A percentile compares a stretch with the other conserved stretches of the same genome.
Evolutionary conservation across 163 green algal genomes (phyloP).

Genomic region (Prototheca cutis): DNA sequence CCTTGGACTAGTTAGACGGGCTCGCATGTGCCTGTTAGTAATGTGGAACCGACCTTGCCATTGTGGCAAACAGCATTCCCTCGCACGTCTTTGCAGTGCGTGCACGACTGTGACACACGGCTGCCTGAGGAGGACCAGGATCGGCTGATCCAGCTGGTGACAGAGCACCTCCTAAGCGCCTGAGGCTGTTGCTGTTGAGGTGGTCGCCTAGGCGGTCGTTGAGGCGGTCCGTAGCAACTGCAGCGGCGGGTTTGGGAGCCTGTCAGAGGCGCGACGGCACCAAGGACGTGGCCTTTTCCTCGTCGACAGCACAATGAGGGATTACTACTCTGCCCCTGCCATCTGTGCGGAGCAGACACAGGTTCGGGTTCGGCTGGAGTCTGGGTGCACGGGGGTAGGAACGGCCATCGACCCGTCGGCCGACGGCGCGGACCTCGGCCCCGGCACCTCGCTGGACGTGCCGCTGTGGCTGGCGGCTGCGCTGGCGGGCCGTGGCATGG

Average conservation of each 20-base stretch:
- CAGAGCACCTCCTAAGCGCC: slow-evolving; percentile 21
- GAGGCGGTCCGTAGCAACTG: too few relatives aligned
- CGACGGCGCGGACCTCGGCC: slow-evolving; percentile 20
- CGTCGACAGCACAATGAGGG: too few relatives aligned
- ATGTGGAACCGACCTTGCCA: too few relatives aligned
- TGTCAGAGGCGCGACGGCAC: too few relatives aligned
- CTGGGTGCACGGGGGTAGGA: slow-evolving; percentile 31
- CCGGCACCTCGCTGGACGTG: slow-evolving; percentile 22
- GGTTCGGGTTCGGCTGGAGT: slow-evolving; percentile 20
- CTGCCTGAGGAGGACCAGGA: slow-evolving; percentile 25
- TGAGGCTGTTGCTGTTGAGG: too few relatives aligned
- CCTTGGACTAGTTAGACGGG: too few relatives aligned
- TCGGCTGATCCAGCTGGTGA: slow-evolving; percentile 21
- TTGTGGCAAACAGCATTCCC: too few relatives aligned
- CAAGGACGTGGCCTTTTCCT: too few relatives aligned
- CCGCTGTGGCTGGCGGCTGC: slow-evolving; percentile 38
- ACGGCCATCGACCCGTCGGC: slow-evolving; percentile 27
- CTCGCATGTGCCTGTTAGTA: too few relatives aligned
- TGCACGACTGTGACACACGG: slow-evolving; percentile 38
- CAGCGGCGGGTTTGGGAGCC: too few relatives aligned
- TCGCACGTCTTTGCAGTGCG: too few relatives aligned
- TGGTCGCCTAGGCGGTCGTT: too few relatives aligned
- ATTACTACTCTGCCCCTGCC: slow-evolving; percentile 32
- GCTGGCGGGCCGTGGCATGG: slow-evolving; percentile 30
- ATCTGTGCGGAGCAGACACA: slow-evolving; percentile 34